Base-by-base conservation (phyloP, 345 rosid species). In the Melaleuca quinquenervia region DNA sequence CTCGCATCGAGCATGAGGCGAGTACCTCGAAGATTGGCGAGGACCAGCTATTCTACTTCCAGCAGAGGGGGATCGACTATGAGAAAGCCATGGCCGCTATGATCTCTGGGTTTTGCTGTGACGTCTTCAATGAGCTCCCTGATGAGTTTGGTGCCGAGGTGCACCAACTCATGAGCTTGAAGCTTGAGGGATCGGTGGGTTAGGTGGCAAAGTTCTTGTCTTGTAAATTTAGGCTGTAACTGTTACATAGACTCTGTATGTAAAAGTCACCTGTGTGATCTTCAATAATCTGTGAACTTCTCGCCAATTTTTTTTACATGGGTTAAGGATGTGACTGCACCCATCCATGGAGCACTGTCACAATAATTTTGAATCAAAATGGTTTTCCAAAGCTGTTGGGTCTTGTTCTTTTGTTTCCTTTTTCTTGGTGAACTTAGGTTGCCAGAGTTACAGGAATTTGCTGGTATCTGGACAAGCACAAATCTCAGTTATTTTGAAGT, bases 21-120 rank as follows among this genome's bases (percentile, higher is more conserved):
- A 96, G 96, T 92, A 97, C 98, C 60, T 96, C 99, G 11, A 97
- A 97, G 91, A 97, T 94, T 0, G 95, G 96, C 32, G 98, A 95
- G 91, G 98, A 95, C 89, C 98, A 97, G 91, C 93, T 96, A 14
- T 97, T 97, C 91, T 97, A 95, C 95, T 97, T 97, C 87, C 99
- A 96, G 87, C 99, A 97, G 82, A 94, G 98, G 88, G 99, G 99
- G 50, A 91, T 97, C 0, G 98, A 95, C 90, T 95, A 93, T 1
- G 98, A 97, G 95, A 97, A 91, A 88, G 99, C 98, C 15, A 94
- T 97, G 98, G 98, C 98, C 5, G 99, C 98, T 11, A 95, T 95
- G 98, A 94, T 97, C 82, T 95, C 98, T 29, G 98, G 98, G 82
- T 97, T 96, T 86, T 97, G 98, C 92, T 92, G 89, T 11, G 97